Evolutionary conservation across 78 protist species (phyloP).

Genomic region (Dictyostelium firmibasis): DNA sequence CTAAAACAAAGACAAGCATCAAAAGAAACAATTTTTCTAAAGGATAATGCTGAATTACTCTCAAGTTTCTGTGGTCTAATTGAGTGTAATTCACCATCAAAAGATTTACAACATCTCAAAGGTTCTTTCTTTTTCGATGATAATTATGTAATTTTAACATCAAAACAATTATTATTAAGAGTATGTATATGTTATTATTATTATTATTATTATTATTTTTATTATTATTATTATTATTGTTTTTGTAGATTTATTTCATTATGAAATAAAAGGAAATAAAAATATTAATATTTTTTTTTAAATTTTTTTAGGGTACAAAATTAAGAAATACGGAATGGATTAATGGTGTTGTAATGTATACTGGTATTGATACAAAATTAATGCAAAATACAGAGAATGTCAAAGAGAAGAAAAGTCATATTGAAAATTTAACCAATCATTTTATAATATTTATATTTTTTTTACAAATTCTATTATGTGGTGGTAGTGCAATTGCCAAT

Average conservation of each 20-base stretch:
- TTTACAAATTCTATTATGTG: slow-evolving; percentile 39
- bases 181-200: neutral
- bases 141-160: slow-evolving; percentile 19
- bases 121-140: slow-evolving; percentile 51
- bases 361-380: slow-evolving; percentile 92
- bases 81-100: slow-evolving; percentile 77
- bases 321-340: slow-evolving; percentile 82
- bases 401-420: slow-evolving; percentile 49
- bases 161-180: slow-evolving; percentile 70
- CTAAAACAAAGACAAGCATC: slow-evolving; percentile 79
- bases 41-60: slow-evolving; percentile 2
- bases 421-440: slow-evolving; percentile 48
- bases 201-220: neutral
- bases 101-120: slow-evolving; percentile 38
- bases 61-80: slow-evolving; percentile 1
- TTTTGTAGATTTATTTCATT: no score
- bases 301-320: neutral
- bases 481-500: slow-evolving; percentile 34
- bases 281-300: neutral
- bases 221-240: no score
- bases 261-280: neutral
- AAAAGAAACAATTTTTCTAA: slow-evolving; percentile 13
- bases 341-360: slow-evolving; percentile 85
- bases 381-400: slow-evolving; percentile 74
- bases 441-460: slow-evolving; percentile 43